Base-by-base conservation (phyloP, 2,329 filamentous ascomycete species). In the Cercospora sp. region DNA sequence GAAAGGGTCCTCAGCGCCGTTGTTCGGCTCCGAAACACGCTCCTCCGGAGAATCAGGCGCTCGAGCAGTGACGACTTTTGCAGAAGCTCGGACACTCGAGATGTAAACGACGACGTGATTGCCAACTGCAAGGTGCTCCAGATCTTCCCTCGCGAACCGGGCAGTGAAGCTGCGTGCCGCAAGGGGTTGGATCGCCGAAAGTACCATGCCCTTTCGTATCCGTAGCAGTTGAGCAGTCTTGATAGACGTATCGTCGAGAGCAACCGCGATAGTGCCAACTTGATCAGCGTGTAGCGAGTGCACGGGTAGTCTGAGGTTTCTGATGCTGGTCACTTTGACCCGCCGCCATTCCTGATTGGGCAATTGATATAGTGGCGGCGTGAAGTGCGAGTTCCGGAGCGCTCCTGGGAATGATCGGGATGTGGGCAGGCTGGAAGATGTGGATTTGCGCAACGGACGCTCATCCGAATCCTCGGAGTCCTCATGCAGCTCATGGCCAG, bases 231-330 rank as follows among this genome's bases (percentile, higher is more conserved):
- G 78, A 37, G 77, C 75, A 43, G 28, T 64, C 3, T 73, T 68
- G 28, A 71, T 71, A 43, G 70, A n/a, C n/a, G 67, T 59, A 16
- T 74, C 72, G 8, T 90, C 74, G 21, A 80, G 85, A 2, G 90
- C 85, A 61, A 98, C 83, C 0, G 94, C 94, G 64, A 99, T 86
- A 0, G 94, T 97, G 0, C 94, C 95, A 5, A 94, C 93, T 80
- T 99, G 94, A 9, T 92, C 93, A 16, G 89, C 85, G 61, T 89
- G 85, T 7, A 98, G 85, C 0, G 86, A 88, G 58, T 88, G 88
- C 0, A 97, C 93, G 0, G 94, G 92, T 3, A 97, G 83, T 5
- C 94, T 88, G 8, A 99, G 83, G 73, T 97, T 97, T 24, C 94
- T 90, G 53, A 97, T 89, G 74, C 94, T 98, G 55, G 92, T 89